These are phyloP conservation scores for Suhomyces prunicola DNA, from an alignment of 805 yeast genomes.

Conservation along the genomic window DNA sequence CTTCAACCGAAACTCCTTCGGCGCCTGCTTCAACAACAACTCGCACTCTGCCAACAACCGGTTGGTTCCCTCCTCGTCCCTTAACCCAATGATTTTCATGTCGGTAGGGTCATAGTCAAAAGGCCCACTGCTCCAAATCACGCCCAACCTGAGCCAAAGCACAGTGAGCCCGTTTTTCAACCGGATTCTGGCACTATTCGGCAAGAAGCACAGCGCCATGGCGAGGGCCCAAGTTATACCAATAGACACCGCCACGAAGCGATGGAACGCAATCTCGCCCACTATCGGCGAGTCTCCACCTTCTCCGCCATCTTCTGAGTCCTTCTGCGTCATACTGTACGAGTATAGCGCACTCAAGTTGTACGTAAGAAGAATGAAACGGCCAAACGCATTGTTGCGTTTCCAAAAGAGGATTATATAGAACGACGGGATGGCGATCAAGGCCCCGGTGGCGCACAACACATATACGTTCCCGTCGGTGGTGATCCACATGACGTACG, in stretches of 20 bases:
- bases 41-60: conserved; percentile 59
- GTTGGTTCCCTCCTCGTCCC: conserved; percentile 48
- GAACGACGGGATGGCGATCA: conserved; percentile 47
- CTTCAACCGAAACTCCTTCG: conserved; percentile 69
- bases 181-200: conserved; percentile 72
- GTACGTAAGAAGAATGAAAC: conserved; percentile 71
- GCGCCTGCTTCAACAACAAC: conserved; percentile 62
- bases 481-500: conserved; percentile 56
- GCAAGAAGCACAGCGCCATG: conserved; percentile 63
- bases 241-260: conserved; percentile 66
- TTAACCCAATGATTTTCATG: conserved; percentile 37
- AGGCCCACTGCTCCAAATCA: conserved; percentile 77
- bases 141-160: conserved; percentile 77
- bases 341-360: conserved; percentile 77
- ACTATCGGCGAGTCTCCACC: conserved; percentile 70
- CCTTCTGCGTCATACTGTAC: conserved; percentile 60
- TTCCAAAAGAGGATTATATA: conserved; percentile 68
- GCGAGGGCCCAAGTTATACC: conserved; percentile 78
- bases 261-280: conserved; percentile 71
- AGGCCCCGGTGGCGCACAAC: conserved; percentile 48
- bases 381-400: conserved; percentile 58
- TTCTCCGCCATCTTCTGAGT: conserved; percentile 58
- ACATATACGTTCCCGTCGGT: conserved; percentile 54
- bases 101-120: conserved; percentile 40
- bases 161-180: conserved; percentile 62